Conservation (phyloP, 2,329 filamentous ascomycete genomes). For the Aspergillus brasiliensis region DNA sequence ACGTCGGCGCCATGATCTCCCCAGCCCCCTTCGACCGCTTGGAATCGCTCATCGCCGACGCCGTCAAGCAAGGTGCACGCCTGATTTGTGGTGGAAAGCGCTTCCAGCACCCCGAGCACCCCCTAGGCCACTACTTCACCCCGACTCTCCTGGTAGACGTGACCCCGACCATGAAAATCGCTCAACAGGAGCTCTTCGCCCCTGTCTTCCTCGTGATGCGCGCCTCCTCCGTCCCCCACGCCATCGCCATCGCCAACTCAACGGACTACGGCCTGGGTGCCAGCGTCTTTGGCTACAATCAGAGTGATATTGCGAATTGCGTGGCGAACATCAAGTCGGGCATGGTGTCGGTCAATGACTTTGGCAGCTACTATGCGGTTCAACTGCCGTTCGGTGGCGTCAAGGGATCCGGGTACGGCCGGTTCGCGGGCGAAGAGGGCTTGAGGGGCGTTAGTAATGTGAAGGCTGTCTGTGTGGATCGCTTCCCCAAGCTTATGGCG, state of each 20-base stretch:
- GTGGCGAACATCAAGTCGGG: constrained; percentile 73
- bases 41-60: constrained; percentile 74
- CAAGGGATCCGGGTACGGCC: constrained; percentile 86
- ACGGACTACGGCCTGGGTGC: constrained; percentile 85
- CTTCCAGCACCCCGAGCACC: constrained; percentile 70
- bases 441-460: constrained; percentile 80
- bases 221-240: constrained; percentile 64
- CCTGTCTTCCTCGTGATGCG: constrained; percentile 87
- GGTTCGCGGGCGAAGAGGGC: constrained; percentile 90
- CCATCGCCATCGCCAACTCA: constrained; percentile 79
- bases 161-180: constrained; percentile 80
- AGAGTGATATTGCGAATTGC: constrained; percentile 63
- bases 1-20: constrained; percentile 90
- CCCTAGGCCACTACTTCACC: constrained; percentile 84
- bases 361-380: constrained; percentile 88
- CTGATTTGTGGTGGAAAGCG: constrained; percentile 79
- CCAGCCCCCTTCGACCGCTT: constrained; percentile 72
- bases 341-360: constrained; percentile 96
- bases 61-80: constrained; percentile 75
- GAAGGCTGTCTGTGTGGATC: constrained; percentile 85
- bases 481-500: constrained; percentile 55
- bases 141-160: constrained; percentile 93
- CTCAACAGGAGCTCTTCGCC: constrained; percentile 88
- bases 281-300: constrained; percentile 77
- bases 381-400: constrained; percentile 92